Evolutionary conservation across 2,329 filamentous ascomycete species (phyloP).

Genomic region (Botrytis paeoniae): DNA sequence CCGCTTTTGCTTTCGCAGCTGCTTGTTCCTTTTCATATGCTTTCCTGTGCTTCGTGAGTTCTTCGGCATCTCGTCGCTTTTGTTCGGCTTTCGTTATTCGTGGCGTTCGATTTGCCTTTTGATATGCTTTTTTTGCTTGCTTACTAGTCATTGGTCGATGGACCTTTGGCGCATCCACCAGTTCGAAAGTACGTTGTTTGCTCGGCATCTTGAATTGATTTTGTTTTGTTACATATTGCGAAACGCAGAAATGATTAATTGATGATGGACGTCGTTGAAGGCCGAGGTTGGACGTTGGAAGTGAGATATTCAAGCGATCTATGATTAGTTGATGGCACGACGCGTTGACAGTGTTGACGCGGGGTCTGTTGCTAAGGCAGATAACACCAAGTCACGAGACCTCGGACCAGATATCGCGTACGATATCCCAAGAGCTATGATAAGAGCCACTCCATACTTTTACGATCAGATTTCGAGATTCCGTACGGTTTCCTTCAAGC

Average conservation of each 20-base stretch:
- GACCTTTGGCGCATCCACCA: slow-evolving; percentile 38
- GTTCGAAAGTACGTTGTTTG: slow-evolving; percentile 38
- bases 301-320: background rate
- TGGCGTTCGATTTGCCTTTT: slow-evolving; percentile 42
- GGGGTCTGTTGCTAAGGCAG: background rate
- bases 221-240: background rate
- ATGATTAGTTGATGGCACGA: background rate
- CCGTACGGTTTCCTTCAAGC: background rate
- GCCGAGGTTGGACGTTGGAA: background rate
- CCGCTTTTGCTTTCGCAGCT: slow-evolving; percentile 49
- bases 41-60: slow-evolving; percentile 41
- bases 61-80: slow-evolving; percentile 42
- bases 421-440: background rate
- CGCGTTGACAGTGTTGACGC: background rate
- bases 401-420: background rate
- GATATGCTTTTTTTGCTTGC: slow-evolving; percentile 48
- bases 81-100: slow-evolving; percentile 43
- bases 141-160: slow-evolving; percentile 49
- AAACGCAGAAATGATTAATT: background rate
- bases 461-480: background rate
- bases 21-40: slow-evolving; percentile 55
- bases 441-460: background rate
- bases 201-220: background rate
- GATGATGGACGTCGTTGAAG: background rate
- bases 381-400: background rate